Evolutionary conservation across 2,329 filamentous ascomycete genomes (phyloP).

Genomic region (Arthrobotrys iridis): DNA sequence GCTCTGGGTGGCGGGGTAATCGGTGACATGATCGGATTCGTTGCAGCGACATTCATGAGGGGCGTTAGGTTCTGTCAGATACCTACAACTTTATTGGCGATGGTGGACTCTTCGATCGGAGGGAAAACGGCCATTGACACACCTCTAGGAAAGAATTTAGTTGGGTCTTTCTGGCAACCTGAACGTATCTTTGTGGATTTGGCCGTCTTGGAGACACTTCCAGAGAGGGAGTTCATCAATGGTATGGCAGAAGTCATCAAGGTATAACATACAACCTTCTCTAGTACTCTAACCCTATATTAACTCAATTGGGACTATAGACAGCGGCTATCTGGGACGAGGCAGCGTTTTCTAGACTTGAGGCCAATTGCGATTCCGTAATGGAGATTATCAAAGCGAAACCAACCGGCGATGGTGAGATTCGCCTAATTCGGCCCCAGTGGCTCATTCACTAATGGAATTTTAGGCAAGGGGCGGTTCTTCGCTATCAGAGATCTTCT

Average conservation of each 20-base stretch:
- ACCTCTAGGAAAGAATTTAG: constrained; percentile 92
- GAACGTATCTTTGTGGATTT: constrained; percentile 93
- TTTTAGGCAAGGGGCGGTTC: constrained; percentile 68
- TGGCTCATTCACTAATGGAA: neutral
- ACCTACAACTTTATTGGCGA: constrained; percentile 90
- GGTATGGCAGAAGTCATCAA: constrained; percentile 99
- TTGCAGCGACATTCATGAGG: constrained; percentile 98
- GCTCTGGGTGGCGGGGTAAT: constrained; percentile 96
- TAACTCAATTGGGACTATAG: constrained; percentile 60
- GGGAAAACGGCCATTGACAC: constrained; percentile 99
- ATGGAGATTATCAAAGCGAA: constrained; percentile 75
- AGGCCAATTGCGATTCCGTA: constrained; percentile 81
- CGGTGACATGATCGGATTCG: constrained; percentile 96
- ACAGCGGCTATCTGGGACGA: constrained; percentile 97
- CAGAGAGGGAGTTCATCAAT: constrained; percentile 93
- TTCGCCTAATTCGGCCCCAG: neutral
- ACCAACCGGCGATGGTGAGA: constrained; percentile 63
- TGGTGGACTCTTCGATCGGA: constrained; percentile 98
- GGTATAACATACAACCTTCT: constrained; percentile 58
- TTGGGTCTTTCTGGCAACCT: constrained; percentile 97
- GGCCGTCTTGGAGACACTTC: constrained; percentile 87
- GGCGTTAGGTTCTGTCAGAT: constrained; percentile 96
- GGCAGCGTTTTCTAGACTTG: constrained; percentile 82
- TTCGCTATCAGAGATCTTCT: constrained; percentile 75
- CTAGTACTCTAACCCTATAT: neutral